These are phyloP conservation scores for Verticillium longisporum DNA, from an alignment of 2,329 filamentous ascomycete genomes.

Conservation along the genomic window DNA sequence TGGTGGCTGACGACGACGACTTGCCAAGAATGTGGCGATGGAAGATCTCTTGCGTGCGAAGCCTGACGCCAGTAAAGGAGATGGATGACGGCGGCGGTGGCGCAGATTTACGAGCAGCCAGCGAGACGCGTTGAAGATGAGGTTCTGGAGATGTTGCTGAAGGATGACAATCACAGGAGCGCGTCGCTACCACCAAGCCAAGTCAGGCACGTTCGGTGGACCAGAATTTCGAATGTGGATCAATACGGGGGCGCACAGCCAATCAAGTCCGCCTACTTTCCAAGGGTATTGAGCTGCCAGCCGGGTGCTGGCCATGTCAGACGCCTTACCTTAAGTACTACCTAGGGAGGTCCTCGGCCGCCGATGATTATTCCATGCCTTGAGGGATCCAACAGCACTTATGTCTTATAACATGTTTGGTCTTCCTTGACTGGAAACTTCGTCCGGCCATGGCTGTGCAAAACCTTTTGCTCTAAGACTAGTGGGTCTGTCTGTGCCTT, in stretches of 20 bases:
- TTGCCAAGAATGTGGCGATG: background rate
- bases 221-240: background rate
- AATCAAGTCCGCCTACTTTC: background rate
- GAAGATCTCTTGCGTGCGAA: background rate
- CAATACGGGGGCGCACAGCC: background rate
- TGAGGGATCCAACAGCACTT: too few relatives aligned
- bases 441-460: too few relatives aligned
- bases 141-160: constrained; percentile 1
- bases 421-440: too few relatives aligned
- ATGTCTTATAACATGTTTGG: too few relatives aligned
- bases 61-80: background rate
- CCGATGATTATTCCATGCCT: too few relatives aligned
- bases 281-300: background rate
- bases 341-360: too few relatives aligned
- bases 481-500: too few relatives aligned
- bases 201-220: background rate
- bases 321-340: too few relatives aligned
- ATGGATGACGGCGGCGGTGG: background rate
- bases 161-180: background rate
- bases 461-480: too few relatives aligned
- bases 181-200: background rate
- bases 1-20: background rate
- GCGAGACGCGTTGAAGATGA: background rate
- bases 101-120: background rate
- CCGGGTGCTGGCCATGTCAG: background rate